Evolutionary conservation across 2,329 filamentous ascomycete genomes (phyloP).

Genomic region (Chaetomium olivaceum): DNA sequence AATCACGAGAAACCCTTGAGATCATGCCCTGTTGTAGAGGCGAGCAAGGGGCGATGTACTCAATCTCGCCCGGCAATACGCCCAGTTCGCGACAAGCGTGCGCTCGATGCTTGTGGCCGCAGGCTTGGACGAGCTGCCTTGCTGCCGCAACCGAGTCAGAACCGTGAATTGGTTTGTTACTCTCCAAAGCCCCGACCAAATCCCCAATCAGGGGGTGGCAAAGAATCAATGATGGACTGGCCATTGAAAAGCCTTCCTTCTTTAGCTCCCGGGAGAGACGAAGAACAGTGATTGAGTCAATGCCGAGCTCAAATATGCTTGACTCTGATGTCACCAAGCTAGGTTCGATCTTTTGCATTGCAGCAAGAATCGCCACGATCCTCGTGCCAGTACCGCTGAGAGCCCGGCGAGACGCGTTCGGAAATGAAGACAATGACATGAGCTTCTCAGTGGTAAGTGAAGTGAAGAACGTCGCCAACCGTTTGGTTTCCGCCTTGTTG

Average conservation of each 20-base stretch:
- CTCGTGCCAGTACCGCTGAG: constrained; percentile 43
- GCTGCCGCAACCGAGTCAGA: constrained; percentile 46
- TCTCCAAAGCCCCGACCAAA: constrained; percentile 44
- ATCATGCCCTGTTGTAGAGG: constrained; percentile 86
- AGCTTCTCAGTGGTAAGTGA: constrained; percentile 61
- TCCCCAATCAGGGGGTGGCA: constrained; percentile 56
- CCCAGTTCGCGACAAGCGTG: constrained; percentile 54
- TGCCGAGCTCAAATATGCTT: constrained; percentile 80
- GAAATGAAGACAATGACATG: constrained; percentile 57
- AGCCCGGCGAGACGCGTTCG: constrained; percentile 31
- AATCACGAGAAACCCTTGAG: constrained; percentile 54
- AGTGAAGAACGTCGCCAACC: constrained; percentile 66
- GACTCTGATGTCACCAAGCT: constrained; percentile 51
- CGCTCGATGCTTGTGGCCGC: constrained; percentile 60
- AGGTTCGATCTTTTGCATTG: constrained; percentile 50
- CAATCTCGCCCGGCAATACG: constrained; percentile 56
- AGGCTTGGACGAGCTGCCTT: constrained; percentile 63
- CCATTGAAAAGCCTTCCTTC: constrained; percentile 58
- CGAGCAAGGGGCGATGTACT: constrained; percentile 79
- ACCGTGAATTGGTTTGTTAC: constrained; percentile 18
- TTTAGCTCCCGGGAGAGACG: constrained; percentile 66
- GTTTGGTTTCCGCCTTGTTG: constrained; percentile 81
- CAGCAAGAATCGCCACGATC: constrained; percentile 56
- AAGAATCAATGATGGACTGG: constrained; percentile 67
- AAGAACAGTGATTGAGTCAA: constrained; percentile 85